These are phyloP conservation scores for Pseudomassariella vexata DNA, from an alignment of 2,329 filamentous ascomycete genomes.

Conservation along the genomic window DNA sequence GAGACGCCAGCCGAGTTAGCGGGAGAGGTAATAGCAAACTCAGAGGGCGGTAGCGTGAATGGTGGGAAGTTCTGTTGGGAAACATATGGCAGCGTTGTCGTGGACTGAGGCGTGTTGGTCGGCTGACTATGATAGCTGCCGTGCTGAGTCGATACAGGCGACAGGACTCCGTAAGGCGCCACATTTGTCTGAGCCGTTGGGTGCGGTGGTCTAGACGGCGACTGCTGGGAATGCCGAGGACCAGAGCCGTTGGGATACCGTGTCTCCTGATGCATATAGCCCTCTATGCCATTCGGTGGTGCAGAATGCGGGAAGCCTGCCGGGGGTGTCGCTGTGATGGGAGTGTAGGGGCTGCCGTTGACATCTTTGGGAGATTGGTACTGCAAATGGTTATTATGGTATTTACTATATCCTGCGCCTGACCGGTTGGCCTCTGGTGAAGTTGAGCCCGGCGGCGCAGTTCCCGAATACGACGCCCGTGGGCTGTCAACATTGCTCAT, in stretches of 20 bases:
- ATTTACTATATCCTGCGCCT: constrained; percentile 34
- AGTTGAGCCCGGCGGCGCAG: constrained; percentile 30
- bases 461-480: constrained; percentile 31
- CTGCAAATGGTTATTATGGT: constrained; percentile 31
- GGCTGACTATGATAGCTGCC: constrained; percentile 40
- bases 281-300: constrained; percentile 31
- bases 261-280: constrained; percentile 35
- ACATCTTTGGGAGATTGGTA: constrained; percentile 41
- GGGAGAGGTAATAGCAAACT: constrained; percentile 41
- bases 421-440: constrained; percentile 44
- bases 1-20: constrained; percentile 23
- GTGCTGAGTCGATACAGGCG: constrained; percentile 44
- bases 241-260: constrained; percentile 25
- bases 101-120: constrained; percentile 37
- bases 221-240: constrained; percentile 30
- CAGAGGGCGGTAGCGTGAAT: constrained; percentile 57
- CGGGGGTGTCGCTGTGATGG: constrained; percentile 38
- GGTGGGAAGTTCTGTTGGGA: constrained; percentile 56
- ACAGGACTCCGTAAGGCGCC: constrained; percentile 45
- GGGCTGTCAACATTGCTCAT: constrained; percentile 36
- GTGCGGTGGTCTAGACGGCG: constrained; percentile 35
- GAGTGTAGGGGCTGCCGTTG: constrained; percentile 39
- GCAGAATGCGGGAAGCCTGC: constrained; percentile 27
- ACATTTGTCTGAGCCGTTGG: constrained; percentile 41
- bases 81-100: constrained; percentile 42